A percentile compares a stretch with the other conserved stretches of the same genome.
Evolutionary conservation across 768 basidiomycete genomes (phyloP).

Genomic region (Phaeotremella fagi): DNA sequence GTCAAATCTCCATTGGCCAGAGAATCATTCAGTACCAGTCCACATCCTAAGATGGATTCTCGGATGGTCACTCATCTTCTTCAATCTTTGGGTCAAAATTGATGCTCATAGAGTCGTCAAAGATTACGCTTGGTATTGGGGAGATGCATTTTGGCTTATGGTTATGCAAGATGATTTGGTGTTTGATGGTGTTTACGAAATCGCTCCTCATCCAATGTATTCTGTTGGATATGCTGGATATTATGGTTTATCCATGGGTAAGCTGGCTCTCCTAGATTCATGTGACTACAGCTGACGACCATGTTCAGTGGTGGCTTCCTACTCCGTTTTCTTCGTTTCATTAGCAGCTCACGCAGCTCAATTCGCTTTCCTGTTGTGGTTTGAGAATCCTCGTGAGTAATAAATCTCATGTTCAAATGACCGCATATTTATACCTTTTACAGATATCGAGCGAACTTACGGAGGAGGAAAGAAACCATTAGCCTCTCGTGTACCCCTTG

Average conservation of each 20-base stretch:
- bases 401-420: background rate
- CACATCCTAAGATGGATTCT: constrained; percentile 85
- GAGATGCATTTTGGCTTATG: constrained; percentile 47
- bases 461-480: constrained; percentile 80
- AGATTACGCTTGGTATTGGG: constrained; percentile 98
- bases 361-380: constrained; percentile 89
- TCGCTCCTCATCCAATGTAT: constrained; percentile 72
- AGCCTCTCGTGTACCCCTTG: constrained; percentile 67
- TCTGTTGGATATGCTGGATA: constrained; percentile 69
- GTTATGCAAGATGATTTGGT: constrained; percentile 59
- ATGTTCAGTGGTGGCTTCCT: constrained; percentile 42
- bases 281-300: background rate
- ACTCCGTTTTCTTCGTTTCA: constrained; percentile 75
- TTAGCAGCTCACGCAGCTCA: constrained; percentile 93
- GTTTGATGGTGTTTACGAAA: constrained; percentile 95
- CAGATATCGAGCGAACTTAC: constrained; percentile 90
- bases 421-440: background rate
- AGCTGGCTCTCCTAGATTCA: constrained; percentile 6
- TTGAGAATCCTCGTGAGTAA: constrained; percentile 93
- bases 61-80: constrained; percentile 76
- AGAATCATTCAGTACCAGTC: constrained; percentile 64
- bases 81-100: constrained; percentile 98
- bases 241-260: constrained; percentile 79
- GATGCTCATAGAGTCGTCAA: constrained; percentile 97
- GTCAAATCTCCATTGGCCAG: constrained; percentile 81